phyloP scores from a whole-genome alignment of 805 yeast genomes.

The Lipomyces spencermartinsiae region DNA sequence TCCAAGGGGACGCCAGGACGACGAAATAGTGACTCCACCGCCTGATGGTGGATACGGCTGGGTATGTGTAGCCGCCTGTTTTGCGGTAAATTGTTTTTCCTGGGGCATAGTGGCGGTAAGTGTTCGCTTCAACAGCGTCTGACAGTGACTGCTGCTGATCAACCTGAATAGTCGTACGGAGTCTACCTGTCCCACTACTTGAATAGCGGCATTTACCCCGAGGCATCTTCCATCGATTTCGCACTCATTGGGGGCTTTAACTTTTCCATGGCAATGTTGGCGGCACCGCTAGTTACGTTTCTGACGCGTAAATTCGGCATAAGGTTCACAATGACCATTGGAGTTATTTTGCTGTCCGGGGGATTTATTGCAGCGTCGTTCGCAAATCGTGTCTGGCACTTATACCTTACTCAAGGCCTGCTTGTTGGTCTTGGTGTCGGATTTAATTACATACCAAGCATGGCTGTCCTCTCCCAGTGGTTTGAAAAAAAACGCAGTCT shows the following conservation, averaged over 20 bases:
- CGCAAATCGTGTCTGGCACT: conserved; percentile 49
- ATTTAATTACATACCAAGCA: conserved; percentile 52
- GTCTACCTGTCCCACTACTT: conserved; percentile 14
- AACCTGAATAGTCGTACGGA: not conserved
- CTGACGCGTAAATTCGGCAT: conserved; percentile 4
- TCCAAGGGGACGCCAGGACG: not conserved
- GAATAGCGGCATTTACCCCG: conserved; percentile 5
- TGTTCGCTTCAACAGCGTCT: not conserved
- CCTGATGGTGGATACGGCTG: conserved; percentile 41
- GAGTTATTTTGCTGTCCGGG: not conserved
- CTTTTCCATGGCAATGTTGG: conserved; percentile 12
- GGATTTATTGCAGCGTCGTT: conserved; percentile 5
- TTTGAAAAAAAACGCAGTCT: conserved; percentile 51
- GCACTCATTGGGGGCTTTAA: conserved; percentile 11
- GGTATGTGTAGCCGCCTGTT: conserved; percentile 12
- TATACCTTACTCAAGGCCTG: conserved; percentile 59
- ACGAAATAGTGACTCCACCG: conserved; percentile 1
- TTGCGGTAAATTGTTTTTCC: not conserved
- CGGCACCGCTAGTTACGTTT: conserved; percentile 9
- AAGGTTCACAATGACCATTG: not conserved
- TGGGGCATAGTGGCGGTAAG: conserved; percentile 15
- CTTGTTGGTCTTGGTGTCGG: conserved; percentile 55
- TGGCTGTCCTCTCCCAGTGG: conserved; percentile 55
- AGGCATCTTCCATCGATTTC: conserved; percentile 8
- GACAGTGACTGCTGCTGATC: not conserved